A percentile compares a stretch with the other conserved stretches of the same genome.
These are phyloP conservation scores for Penicillium sp. DNA, from an alignment of 2,329 filamentous ascomycete genomes.

Conservation along the genomic window DNA sequence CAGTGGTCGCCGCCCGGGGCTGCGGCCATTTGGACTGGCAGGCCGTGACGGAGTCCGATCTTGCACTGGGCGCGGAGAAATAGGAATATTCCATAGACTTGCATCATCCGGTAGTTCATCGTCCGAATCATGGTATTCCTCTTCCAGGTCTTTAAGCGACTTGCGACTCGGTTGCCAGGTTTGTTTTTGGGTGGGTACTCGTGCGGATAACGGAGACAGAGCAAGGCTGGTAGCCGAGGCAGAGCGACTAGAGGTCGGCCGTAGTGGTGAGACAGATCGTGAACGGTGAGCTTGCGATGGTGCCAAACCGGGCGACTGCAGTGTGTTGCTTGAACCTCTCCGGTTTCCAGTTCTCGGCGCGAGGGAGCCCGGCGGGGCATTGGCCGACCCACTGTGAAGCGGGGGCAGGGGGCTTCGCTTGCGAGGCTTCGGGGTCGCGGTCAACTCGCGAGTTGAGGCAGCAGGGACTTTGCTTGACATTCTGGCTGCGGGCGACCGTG, in stretches of 20 bases:
- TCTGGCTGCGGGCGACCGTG: constrained; percentile 26
- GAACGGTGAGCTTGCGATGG: constrained; percentile 28
- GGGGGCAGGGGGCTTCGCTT: constrained; percentile 23
- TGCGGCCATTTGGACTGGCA: constrained; percentile 42
- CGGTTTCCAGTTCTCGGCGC: constrained; percentile 22
- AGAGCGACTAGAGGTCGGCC: constrained; percentile 22
- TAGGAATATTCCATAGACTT: constrained; percentile 50
- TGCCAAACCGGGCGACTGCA: constrained; percentile 26
- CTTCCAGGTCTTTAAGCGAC: constrained; percentile 47
- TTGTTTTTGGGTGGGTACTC: constrained; percentile 31
- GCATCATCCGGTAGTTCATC: constrained; percentile 51
- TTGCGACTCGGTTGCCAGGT: constrained; percentile 47
- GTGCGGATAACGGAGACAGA: constrained; percentile 23
- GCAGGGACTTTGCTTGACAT: constrained; percentile 26
- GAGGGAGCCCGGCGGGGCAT: constrained; percentile 22
- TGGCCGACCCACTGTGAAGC: constrained; percentile 27
- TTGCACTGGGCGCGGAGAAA: constrained; percentile 44
- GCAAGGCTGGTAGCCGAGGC: constrained; percentile 28
- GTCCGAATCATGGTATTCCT: constrained; percentile 50
- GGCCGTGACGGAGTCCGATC: constrained; percentile 40
- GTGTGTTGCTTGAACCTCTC: constrained; percentile 18
- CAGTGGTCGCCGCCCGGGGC: constrained; percentile 39
- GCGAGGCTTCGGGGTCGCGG: constrained; percentile 24
- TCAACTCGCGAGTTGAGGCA: constrained; percentile 34
- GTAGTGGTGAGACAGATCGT: constrained; percentile 30